Conservation (phyloP, 1,284 basidiomycete genomes). For the Malassezia brasiliensis region DNA sequence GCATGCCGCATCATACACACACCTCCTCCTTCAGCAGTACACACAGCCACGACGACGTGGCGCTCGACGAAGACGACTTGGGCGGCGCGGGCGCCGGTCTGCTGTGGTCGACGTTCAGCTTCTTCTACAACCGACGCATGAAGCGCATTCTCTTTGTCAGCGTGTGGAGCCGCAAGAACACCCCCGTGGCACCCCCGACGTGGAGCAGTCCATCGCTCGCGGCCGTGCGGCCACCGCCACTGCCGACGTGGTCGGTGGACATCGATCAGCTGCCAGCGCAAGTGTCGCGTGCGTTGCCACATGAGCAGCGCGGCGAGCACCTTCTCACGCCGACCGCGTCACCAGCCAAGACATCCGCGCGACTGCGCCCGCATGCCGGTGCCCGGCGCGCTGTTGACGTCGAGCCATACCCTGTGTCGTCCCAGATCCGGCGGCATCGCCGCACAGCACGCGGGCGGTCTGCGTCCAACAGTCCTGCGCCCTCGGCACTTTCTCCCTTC, state of each 20-base stretch:
- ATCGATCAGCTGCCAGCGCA: background rate
- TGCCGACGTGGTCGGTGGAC: background rate
- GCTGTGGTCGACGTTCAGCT: conserved; percentile 93
- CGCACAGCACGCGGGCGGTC: conserved; percentile 10
- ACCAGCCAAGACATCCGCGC: background rate
- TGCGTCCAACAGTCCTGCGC: conserved; percentile 29
- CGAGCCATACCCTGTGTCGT: background rate
- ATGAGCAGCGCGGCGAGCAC: conserved; percentile 2
- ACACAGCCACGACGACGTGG: conserved; percentile 18
- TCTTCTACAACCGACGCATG: conserved; percentile 82
- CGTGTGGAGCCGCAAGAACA: conserved; percentile 73
- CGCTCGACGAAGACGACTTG: conserved; percentile 52
- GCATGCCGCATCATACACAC: background rate
- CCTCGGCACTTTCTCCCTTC: conserved; percentile 41
- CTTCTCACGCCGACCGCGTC: conserved; percentile 10
- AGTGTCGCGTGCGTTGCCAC: background rate
- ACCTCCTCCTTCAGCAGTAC: background rate
- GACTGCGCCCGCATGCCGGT: background rate
- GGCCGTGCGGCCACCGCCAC: background rate
- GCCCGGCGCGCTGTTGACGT: background rate
- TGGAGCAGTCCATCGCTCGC: conserved; percentile 19
- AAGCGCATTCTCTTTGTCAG: conserved; percentile 89
- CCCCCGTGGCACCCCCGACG: conserved; percentile 19
- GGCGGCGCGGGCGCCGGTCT: conserved; percentile 60
- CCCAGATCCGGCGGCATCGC: background rate